A percentile compares a stretch with the other conserved stretches of the same genome.
Evolutionary conservation across 176 grass and related monocot genomes (phyloP).

Genomic region (Tuctoria greenei): DNA sequence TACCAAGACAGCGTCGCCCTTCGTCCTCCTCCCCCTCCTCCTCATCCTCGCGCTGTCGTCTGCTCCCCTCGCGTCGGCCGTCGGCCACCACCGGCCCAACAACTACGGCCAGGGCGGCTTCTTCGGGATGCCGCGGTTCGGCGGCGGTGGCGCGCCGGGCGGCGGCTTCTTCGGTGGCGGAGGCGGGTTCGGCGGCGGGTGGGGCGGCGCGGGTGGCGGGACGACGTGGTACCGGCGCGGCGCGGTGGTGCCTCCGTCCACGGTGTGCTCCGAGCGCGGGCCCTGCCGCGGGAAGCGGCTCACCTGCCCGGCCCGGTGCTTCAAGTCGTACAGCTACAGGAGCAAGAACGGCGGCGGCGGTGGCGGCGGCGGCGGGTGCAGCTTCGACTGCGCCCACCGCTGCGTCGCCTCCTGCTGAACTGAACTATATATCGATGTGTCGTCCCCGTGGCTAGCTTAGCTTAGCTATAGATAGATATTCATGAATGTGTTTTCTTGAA

Average conservation of each 20-base stretch:
- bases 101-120: background rate
- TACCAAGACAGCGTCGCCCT: background rate
- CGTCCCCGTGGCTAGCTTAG: too few relatives aligned
- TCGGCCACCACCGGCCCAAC: background rate
- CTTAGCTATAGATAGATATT: too few relatives aligned
- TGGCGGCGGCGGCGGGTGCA: conserved; percentile 56
- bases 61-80: background rate
- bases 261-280: conserved; percentile 52
- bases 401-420: conserved; percentile 57
- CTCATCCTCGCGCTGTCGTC: background rate
- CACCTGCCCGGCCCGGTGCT: conserved; percentile 56
- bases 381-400: conserved; percentile 54
- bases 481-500: too few relatives aligned
- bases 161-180: background rate
- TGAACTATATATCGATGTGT: too few relatives aligned
- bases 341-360: conserved; percentile 47
- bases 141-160: conserved; percentile 6
- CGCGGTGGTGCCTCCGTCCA: conserved; percentile 43
- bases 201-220: conserved; percentile 23
- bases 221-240: conserved; percentile 34
- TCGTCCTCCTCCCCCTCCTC: background rate
- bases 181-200: background rate
- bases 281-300: conserved; percentile 53
- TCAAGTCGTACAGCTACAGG: conserved; percentile 50
- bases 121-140: conserved; percentile 36